Evolutionary conservation across 2,329 filamentous ascomycete genomes (phyloP).

Genomic region (Sphaerulina musiva): DNA sequence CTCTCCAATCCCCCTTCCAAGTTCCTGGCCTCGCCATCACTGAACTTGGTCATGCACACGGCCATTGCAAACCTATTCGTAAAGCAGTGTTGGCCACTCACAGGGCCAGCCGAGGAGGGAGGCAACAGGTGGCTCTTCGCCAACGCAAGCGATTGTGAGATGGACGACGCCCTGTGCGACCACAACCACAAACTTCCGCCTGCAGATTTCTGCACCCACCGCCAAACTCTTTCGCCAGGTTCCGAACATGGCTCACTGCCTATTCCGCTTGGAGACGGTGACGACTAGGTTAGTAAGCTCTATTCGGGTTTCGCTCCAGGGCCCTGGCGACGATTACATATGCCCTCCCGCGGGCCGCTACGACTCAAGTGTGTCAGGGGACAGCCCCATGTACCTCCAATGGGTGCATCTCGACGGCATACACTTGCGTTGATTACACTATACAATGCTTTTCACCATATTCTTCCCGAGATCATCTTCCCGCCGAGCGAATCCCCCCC

Average conservation of each 20-base stretch:
- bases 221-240: background rate
- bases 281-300: background rate
- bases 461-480: background rate
- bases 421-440: background rate
- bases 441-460: background rate
- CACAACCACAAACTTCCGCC: background rate
- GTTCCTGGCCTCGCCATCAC: background rate
- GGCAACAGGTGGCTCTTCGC: background rate
- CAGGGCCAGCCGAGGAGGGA: background rate
- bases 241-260: background rate
- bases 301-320: background rate
- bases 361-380: no score
- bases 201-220: background rate
- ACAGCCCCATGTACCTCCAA: no score
- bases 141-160: background rate
- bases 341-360: background rate
- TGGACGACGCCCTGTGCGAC: conserved; percentile 3
- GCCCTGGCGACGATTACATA: background rate
- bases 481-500: background rate
- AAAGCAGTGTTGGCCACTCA: background rate
- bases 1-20: background rate
- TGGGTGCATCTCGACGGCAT: background rate
- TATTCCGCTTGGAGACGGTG: background rate
- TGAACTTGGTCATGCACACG: background rate
- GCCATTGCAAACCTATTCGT: background rate